These are phyloP conservation scores for Phytophthora multivora DNA, from an alignment of 352 stramenopile genomes.

Conservation along the genomic window DNA sequence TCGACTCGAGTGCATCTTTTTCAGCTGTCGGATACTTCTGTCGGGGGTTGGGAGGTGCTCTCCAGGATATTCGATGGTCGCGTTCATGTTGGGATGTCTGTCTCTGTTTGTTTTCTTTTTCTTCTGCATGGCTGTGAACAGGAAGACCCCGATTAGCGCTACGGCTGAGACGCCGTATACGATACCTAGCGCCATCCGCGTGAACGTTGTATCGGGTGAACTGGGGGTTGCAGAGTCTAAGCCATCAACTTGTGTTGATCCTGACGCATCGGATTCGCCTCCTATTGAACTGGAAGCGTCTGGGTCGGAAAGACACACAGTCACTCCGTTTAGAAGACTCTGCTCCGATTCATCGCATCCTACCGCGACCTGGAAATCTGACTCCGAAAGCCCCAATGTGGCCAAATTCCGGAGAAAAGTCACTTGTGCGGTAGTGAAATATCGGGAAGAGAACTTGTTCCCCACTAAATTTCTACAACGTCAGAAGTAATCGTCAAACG, in stretches of 20 bases:
- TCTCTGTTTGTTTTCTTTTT: neutral
- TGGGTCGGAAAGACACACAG: constrained; percentile 12
- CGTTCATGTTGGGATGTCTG: neutral
- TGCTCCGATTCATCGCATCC: constrained; percentile 27
- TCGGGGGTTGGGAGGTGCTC: neutral
- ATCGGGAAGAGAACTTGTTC: constrained; percentile 35
- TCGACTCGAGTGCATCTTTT: neutral
- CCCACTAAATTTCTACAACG: constrained; percentile 17
- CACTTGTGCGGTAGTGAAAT: constrained; percentile 39
- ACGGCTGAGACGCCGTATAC: constrained; percentile 4
- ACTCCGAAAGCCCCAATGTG: constrained; percentile 25
- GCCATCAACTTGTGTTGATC: neutral
- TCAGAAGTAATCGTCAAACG: neutral
- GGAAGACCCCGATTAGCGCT: neutral
- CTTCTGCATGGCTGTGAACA: neutral
- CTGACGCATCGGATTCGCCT: constrained; percentile 4
- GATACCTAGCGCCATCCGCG: constrained; percentile 1
- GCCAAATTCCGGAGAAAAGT: constrained; percentile 30
- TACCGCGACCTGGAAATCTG: constrained; percentile 28
- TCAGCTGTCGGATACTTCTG: neutral
- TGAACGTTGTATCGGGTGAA: neutral
- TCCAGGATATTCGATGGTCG: neutral
- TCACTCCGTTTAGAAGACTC: constrained; percentile 14
- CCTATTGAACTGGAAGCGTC: constrained; percentile 1
- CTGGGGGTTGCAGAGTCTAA: neutral